Base-by-base conservation (phyloP, 768 basidiomycete genomes). In the Cystobasidium onofrii region DNA sequence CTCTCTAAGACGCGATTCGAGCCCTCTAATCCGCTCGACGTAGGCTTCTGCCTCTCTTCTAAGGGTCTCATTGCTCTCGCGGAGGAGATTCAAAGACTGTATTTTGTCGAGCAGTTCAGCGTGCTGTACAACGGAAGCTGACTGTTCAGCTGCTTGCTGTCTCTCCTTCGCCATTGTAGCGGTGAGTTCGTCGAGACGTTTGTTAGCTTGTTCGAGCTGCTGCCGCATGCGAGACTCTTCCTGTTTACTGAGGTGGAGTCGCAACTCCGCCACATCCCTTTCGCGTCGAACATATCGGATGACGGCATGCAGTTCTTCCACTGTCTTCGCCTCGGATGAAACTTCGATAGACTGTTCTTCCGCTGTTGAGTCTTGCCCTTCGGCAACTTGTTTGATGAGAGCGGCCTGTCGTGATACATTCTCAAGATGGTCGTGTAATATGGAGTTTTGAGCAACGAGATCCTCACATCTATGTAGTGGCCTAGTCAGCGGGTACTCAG, bases 221-320 rank as follows among this genome's bases (percentile, higher is more conserved):
- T 85, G 82, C 80, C 89, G 90, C 64, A 91, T 80, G 3, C 91
- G 86, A 10, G 86, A 81, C 76, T 85, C 90, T 82, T 93, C 91
- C 77, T 87, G 86, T 79, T 86, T 89, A 83, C 88, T 85, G 61
- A 93, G 86, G 77, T 92, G 90, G 29, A 91, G 84, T 76, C 92
- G 90, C 36, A 92, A 85, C 76, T 94, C 91, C 55, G 90, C 88
- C 65, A 94, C 91, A 80, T 93, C 91, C 82, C 94, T 92, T 84
- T 93, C 92, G 78, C 89, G 91, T 50, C 92, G 86, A 39, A 94
- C 83, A 81, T 90, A 93, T 1, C 87, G 85, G 52, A 92, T 76
- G 79, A 90, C 88, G 36, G 78, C 78, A 50, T 78, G 78, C 1
- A 82, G 78, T 74, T 88, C 87, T 20, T 84, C 86, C 10, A 81